Percentiles rank a stretch among this genome's conserved stretches.
Conservation (phyloP, 2,329 filamentous ascomycete species). For the Didymella pomorum region DNA sequence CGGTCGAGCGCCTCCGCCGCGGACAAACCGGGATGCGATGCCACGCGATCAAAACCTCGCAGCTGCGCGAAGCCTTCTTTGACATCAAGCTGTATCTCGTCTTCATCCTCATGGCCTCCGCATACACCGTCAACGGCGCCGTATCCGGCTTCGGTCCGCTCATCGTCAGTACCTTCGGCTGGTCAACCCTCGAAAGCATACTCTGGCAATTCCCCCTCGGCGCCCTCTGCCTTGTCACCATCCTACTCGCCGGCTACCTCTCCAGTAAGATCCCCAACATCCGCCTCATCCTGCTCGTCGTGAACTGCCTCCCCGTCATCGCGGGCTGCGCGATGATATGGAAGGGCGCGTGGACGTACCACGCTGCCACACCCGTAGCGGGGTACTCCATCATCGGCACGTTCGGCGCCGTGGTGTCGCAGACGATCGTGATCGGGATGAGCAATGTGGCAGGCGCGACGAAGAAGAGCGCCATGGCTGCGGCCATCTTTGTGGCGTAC, state of each 20-base stretch:
- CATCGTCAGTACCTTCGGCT: conserved; percentile 54
- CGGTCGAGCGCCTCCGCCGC: conserved; percentile 55
- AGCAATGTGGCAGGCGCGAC: conserved; percentile 78
- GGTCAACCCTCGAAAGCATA: conserved; percentile 48
- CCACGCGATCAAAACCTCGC: conserved; percentile 62
- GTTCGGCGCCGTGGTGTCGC: conserved; percentile 73
- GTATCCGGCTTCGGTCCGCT: conserved; percentile 51
- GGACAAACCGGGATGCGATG: conserved; percentile 62
- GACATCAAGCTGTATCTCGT: conserved; percentile 56
- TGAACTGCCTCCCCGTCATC: conserved; percentile 76
- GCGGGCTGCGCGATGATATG: conserved; percentile 78
- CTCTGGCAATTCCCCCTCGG: conserved; percentile 77
- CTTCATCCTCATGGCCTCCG: conserved; percentile 52
- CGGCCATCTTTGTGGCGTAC: conserved; percentile 77
- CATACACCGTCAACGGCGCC: conserved; percentile 66
- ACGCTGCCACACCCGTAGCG: conserved; percentile 70
- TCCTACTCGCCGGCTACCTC: conserved; percentile 71
- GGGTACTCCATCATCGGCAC: conserved; percentile 78
- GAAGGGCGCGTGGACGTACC: conserved; percentile 70
- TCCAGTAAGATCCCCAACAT: conserved; percentile 68
- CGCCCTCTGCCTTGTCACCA: conserved; percentile 70
- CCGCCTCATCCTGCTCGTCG: conserved; percentile 69
- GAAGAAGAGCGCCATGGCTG: conserved; percentile 80
- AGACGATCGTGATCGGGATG: conserved; percentile 66
- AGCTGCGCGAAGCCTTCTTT: conserved; percentile 57